Evolutionary conservation across 345 rosid genomes (phyloP).

Genomic region (Odontarrhena argentea): DNA sequence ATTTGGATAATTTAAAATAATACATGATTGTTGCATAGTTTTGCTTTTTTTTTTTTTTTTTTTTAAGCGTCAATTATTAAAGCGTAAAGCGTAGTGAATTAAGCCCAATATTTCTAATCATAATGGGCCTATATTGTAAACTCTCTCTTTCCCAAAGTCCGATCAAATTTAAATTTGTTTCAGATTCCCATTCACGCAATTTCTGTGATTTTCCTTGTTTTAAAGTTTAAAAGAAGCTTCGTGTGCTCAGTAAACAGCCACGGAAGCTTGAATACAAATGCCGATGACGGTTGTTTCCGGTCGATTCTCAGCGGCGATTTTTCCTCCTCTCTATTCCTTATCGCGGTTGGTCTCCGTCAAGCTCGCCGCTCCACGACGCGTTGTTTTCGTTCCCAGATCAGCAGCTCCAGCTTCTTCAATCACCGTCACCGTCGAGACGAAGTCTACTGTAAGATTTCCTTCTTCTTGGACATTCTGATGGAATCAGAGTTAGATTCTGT

Average conservation of each 20-base stretch:
- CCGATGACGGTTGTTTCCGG: conserved; percentile 34
- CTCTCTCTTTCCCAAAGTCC: neutral
- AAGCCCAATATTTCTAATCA: no score
- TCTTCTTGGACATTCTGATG: neutral
- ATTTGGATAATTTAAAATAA: no score
- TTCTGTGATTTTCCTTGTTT: conserved; percentile 11
- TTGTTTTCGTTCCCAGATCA: conserved; percentile 31
- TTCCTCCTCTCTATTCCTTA: conserved; percentile 21
- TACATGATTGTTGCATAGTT: no score
- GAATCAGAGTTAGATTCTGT: neutral
- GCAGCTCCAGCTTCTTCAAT: conserved; percentile 48
- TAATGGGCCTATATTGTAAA: no score
- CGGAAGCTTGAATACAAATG: conserved; percentile 7
- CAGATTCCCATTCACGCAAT: conserved; percentile 1
- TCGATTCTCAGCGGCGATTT: conserved; percentile 33
- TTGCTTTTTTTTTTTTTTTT: no score
- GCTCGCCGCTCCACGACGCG: conserved; percentile 3
- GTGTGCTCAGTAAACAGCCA: conserved; percentile 33
- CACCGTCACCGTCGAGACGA: conserved; percentile 50
- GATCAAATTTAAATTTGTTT: conserved; percentile 3
- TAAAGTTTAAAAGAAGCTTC: neutral
- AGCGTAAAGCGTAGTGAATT: no score
- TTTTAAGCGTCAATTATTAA: no score
- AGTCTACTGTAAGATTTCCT: conserved; percentile 45
- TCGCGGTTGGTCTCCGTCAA: conserved; percentile 30